Evolutionary conservation across 169 alveolate genomes (phyloP).

Genomic region (Neospora caninum): DNA sequence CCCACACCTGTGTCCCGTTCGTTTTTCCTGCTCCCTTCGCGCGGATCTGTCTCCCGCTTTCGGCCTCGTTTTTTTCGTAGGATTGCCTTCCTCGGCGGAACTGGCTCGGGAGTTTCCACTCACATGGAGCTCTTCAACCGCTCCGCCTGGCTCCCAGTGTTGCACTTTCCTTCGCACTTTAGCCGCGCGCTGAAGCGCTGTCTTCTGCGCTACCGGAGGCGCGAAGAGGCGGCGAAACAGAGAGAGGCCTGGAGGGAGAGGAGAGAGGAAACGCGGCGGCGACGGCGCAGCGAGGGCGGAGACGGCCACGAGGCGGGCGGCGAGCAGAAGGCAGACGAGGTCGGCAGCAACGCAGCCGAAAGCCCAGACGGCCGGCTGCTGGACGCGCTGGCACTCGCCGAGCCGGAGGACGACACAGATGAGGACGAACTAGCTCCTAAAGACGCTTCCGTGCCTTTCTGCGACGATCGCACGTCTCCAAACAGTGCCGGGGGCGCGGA

Average conservation of each 20-base stretch:
- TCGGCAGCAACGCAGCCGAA: background rate
- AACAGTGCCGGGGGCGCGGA: background rate
- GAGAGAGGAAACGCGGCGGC: background rate
- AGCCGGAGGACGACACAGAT: background rate
- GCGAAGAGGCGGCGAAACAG: no score
- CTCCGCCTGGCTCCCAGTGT: background rate
- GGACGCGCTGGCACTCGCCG: background rate
- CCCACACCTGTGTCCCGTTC: no score
- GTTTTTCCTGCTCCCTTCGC: background rate
- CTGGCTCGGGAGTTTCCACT: background rate
- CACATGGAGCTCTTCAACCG: constrained; percentile 3
- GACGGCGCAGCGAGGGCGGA: background rate
- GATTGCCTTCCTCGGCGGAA: background rate
- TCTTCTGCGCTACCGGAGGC: background rate
- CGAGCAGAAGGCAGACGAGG: background rate
- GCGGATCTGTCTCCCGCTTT: background rate
- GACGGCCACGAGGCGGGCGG: background rate
- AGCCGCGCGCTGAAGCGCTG: background rate
- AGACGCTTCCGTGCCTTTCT: background rate
- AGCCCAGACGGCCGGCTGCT: background rate
- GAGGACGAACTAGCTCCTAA: background rate
- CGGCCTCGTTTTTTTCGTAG: background rate
- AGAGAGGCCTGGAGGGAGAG: background rate
- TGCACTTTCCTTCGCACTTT: background rate
- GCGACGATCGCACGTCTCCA: background rate